Base-by-base conservation (phyloP, 2,329 filamentous ascomycete genomes). In the Clathrospora elynae region DNA sequence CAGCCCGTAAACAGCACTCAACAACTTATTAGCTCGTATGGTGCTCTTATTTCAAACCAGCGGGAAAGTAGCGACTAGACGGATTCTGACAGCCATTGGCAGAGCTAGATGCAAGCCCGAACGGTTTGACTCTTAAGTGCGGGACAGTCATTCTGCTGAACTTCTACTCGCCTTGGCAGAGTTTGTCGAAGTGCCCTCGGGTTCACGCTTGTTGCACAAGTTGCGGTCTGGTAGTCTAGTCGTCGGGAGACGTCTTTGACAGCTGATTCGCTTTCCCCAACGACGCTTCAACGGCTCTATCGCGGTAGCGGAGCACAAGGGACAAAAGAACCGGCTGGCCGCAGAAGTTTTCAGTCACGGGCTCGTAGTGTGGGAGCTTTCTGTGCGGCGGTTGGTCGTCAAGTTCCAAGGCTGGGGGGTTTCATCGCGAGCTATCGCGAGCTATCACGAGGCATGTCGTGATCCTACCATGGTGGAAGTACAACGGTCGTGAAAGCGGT, bases 291-390 rank as follows among this genome's bases (percentile, higher is more conserved):
- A 57, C 51, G 31, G 38, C 35, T 39, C 55, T 47, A 48, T 57
- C 35, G 54, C 57, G 43, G 51, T 52, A 51, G 51, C 43, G 51
- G 55, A 52, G 53, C 55, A 59, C 56, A 50, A 57, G 49, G 52
- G 51, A 33, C 40, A 32, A 46, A 44, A 47, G 56, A 45, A 35
- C 46, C 49, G 46, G 44, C 42, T 20, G 55, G 49, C 61, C 62
- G 64, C 64, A 68, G 59, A 35, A 53, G 31, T 25, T 37, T 47
- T 35, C 55, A 53, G 63, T 70, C 66, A 70, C 64, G 64, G 66
- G 66, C 62, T 53, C 29, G 40, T 42, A 33, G 59, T 61, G 55
- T 60, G 57, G 57, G 37, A 53, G 56, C 35, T 33, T 42, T 52
- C 34, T 53, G 61, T 25, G 40, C 51, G 14, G 26, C 44, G 42